These are phyloP conservation scores for Kwoniella newhampshirensis DNA, from an alignment of 768 basidiomycete genomes.

Conservation along the genomic window DNA sequence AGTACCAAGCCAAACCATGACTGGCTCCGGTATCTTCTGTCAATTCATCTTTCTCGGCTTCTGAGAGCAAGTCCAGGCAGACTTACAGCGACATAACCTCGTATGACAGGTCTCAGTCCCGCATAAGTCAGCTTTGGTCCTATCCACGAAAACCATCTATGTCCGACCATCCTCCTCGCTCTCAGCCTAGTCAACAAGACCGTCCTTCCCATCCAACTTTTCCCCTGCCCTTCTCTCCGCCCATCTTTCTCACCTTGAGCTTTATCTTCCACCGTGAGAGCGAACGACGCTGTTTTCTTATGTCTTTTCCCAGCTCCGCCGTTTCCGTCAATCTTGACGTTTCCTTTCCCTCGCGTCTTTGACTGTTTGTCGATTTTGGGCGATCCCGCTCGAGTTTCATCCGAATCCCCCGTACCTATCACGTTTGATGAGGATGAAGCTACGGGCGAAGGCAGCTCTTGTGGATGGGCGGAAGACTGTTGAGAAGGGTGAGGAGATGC, in stretches of 20 bases:
- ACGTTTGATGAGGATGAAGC: not conserved
- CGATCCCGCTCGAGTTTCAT: not conserved
- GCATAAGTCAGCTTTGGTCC: constrained; percentile 34
- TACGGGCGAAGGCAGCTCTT: not conserved
- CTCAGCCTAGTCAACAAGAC: constrained; percentile 5
- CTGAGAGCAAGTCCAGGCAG: not conserved
- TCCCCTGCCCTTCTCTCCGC: not conserved
- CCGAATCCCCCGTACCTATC: no score
- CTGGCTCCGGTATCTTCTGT: constrained; percentile 9
- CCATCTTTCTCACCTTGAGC: constrained; percentile 1
- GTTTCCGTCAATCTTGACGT: not conserved
- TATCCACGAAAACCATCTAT: constrained; percentile 42
- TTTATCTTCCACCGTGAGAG: constrained; percentile 3
- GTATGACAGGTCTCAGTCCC: constrained; percentile 45
- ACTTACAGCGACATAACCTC: constrained; percentile 44
- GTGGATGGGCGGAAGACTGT: no score
- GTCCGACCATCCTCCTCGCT: constrained; percentile 17
- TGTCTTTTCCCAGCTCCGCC: not conserved
- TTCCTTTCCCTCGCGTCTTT: not conserved
- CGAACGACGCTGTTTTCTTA: constrained; percentile 13
- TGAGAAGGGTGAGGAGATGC: no score
- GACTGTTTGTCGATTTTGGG: not conserved
- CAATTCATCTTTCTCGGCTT: no score
- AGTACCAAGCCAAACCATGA: constrained; percentile 48
- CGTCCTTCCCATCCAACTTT: constrained; percentile 2